Conservation (phyloP, 2,329 filamentous ascomycete genomes). For the Epichloe sibirici region DNA sequence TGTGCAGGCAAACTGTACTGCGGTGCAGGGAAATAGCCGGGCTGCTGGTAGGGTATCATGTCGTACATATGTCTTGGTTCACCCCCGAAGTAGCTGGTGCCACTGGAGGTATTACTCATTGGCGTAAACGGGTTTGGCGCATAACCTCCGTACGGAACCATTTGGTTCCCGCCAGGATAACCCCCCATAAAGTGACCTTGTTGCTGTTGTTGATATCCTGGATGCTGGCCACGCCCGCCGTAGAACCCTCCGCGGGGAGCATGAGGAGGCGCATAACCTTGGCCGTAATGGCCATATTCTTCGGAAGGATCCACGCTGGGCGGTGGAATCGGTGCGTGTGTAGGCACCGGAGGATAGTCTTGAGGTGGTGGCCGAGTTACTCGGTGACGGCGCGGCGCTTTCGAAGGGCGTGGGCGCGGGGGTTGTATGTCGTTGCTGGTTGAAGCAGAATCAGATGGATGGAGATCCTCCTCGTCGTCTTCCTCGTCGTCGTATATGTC, state of each 20-base stretch:
- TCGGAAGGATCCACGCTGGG: constrained; percentile 54
- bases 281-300: constrained; percentile 36
- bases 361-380: constrained; percentile 24
- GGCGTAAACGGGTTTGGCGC: constrained; percentile 31
- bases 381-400: constrained; percentile 20
- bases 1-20: constrained; percentile 9
- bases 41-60: constrained; percentile 38
- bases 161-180: constrained; percentile 27
- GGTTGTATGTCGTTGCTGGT: constrained; percentile 22
- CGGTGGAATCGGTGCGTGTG: constrained; percentile 32
- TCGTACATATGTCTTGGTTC: constrained; percentile 30
- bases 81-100: constrained; percentile 29
- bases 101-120: constrained; percentile 25
- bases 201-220: constrained; percentile 36
- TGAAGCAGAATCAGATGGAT: constrained; percentile 49
- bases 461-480: constrained; percentile 36
- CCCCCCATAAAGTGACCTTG: constrained; percentile 30
- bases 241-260: constrained; percentile 18
- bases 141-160: constrained; percentile 34
- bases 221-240: constrained; percentile 15
- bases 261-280: constrained; percentile 10
- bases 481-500: constrained; percentile 20
- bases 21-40: constrained; percentile 8
- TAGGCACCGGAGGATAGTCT: constrained; percentile 24
- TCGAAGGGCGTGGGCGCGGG: constrained; percentile 8